A percentile compares a stretch with the other conserved stretches of the same genome.
These are phyloP conservation scores for Ganoderma meredithae DNA, from an alignment of 1,284 basidiomycete species.

Conservation along the genomic window DNA sequence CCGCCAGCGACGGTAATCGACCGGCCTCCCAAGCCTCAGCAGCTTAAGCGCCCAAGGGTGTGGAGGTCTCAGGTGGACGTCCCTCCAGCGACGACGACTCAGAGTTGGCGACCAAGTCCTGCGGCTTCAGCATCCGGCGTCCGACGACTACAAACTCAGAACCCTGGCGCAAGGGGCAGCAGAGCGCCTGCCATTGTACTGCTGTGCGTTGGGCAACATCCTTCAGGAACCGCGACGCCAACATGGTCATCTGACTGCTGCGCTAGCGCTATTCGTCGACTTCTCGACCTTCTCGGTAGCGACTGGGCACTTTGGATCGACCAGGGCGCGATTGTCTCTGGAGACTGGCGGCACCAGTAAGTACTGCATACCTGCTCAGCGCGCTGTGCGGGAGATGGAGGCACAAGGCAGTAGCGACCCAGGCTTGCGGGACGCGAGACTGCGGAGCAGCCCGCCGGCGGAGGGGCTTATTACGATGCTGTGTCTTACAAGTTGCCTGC, in stretches of 20 bases:
- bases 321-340: neutral
- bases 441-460: neutral
- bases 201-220: neutral
- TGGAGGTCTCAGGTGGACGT: no score
- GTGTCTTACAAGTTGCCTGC: neutral
- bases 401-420: neutral
- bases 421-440: neutral
- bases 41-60: no score
- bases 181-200: neutral
- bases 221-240: neutral
- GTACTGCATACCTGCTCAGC: neutral
- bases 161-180: neutral
- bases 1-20: neutral
- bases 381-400: neutral
- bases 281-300: neutral
- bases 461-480: neutral
- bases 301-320: neutral
- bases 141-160: neutral
- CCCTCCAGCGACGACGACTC: neutral
- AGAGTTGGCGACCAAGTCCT: neutral
- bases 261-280: neutral
- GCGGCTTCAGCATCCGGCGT: neutral
- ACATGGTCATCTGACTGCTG: neutral
- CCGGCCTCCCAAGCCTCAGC: neutral
- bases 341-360: neutral